Base-by-base conservation (phyloP, 257 asterid species). In the Gentiana dahurica region DNA sequence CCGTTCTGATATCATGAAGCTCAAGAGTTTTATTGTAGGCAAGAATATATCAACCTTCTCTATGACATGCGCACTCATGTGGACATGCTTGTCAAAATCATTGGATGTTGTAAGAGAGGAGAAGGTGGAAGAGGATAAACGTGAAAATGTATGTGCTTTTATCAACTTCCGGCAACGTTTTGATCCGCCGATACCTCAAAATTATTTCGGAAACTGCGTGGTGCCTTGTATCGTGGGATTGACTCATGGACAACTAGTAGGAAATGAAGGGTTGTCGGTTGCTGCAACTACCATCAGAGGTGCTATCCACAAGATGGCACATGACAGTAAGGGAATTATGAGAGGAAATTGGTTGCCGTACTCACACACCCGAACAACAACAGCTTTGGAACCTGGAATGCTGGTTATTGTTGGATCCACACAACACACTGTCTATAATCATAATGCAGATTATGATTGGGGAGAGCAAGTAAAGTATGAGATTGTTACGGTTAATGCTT, bases 81-180 rank as follows among this genome's bases (percentile, higher is more conserved):
- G 84, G 84, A 70, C 59, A n/a, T 74, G 84, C 59, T 57, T 66
- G n/a, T 60, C 64, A 39, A 71, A 35, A 52, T 63, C 68, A 2
- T 69, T 59, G 1, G 58, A 59, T 39, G 44, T 62, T 0, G 68
- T 69, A 1, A 24, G 1, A 0, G 76, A 64, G 51, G 56, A 53
- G 48, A 36, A 37, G 4, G 76, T 63, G 33, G 65, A 58, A 1
- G 74, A 61, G 12, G 71, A 74, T 5, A 77, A 66, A 48, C 65
- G 71, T 2, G 83, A 77, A 75, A 34, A 34, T 44, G 10, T 54
- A 2, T 39, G 45, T 39, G 58, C 58, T 2, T 36, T 3, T 36
- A 9, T 54, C 2, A 58, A 61, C 39, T 51, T 51, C 43, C 39
- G 65, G 7, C 36, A 43, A 9, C 65, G 65, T 24, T 38, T 61